Evolutionary conservation across 2,329 filamentous ascomycete species (phyloP).

Genomic region (Ceratocystiopsis sp.): DNA sequence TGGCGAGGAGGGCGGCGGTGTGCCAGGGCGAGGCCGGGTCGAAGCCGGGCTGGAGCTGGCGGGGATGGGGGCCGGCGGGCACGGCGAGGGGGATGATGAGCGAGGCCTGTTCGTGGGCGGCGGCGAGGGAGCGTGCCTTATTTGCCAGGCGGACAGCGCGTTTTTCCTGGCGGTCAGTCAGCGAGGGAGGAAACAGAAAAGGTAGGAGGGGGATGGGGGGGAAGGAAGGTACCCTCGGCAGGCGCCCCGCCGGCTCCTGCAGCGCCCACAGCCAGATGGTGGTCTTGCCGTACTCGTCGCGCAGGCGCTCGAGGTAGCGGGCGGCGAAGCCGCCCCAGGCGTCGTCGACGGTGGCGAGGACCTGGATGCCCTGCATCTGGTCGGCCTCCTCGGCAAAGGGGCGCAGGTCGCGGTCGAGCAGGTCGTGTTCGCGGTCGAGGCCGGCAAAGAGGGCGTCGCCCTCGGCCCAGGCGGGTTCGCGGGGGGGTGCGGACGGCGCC

Average conservation of each 20-base stretch:
- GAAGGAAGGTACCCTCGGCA: slow-evolving; percentile 28
- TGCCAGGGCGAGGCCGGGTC: slow-evolving; percentile 60
- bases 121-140: slow-evolving; percentile 51
- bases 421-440: slow-evolving; percentile 64
- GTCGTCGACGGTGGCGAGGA: slow-evolving; percentile 56
- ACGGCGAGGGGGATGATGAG: slow-evolving; percentile 61
- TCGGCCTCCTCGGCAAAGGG: slow-evolving; percentile 88
- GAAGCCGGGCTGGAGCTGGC: slow-evolving; percentile 21
- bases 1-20: slow-evolving; percentile 55
- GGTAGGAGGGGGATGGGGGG: not conserved
- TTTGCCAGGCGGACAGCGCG: slow-evolving; percentile 53
- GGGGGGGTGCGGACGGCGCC: not conserved
- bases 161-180: slow-evolving; percentile 32
- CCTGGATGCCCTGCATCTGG: slow-evolving; percentile 72
- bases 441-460: slow-evolving; percentile 60
- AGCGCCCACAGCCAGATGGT: slow-evolving; percentile 77
- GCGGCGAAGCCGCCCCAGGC: slow-evolving; percentile 67
- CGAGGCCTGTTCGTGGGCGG: slow-evolving; percentile 53
- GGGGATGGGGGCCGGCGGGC: slow-evolving; percentile 35
- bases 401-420: slow-evolving; percentile 79
- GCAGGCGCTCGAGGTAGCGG: slow-evolving; percentile 56
- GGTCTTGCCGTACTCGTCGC: slow-evolving; percentile 83
- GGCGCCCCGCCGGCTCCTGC: slow-evolving; percentile 40
- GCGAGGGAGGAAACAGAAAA: not conserved
- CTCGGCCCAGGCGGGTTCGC: slow-evolving; percentile 33